These are phyloP conservation scores for Coemansia sp. DNA, from an alignment of 192 early-diverging fungal species.

Conservation along the genomic window DNA sequence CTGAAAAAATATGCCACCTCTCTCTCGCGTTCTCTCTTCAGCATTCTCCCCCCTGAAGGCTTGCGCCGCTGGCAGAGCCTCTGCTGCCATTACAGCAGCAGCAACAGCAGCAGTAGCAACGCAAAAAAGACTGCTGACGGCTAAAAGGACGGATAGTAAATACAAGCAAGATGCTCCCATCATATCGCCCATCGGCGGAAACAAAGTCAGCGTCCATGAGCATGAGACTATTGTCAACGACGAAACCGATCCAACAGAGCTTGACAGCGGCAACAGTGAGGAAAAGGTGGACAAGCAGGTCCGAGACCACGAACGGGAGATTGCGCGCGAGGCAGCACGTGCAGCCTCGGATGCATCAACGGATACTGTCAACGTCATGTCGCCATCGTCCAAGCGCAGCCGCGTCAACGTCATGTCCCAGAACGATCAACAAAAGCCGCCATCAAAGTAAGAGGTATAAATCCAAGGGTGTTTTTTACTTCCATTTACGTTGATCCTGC, in stretches of 20 bases:
- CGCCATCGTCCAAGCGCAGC: slow-evolving; percentile 15
- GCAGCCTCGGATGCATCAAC: slow-evolving; percentile 19
- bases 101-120: background rate
- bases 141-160: background rate
- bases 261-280: background rate
- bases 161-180: background rate
- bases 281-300: slow-evolving; percentile 8
- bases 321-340: slow-evolving; percentile 20
- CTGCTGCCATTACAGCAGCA: background rate
- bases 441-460: too few relatives aligned
- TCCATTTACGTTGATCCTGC: too few relatives aligned
- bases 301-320: slow-evolving; percentile 16
- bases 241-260: background rate
- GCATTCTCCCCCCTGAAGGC: background rate
- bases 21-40: background rate
- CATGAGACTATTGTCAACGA: slow-evolving; percentile 4
- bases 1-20: background rate
- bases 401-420: slow-evolving; percentile 16
- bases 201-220: slow-evolving; percentile 16
- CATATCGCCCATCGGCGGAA: slow-evolving; percentile 5
- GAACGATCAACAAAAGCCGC: background rate
- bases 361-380: slow-evolving; percentile 18
- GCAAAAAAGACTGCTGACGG: background rate
- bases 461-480: too few relatives aligned
- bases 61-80: background rate